phyloP scores from a whole-genome alignment of 2,329 filamentous ascomycete genomes.

The Hypoxylon sp. region DNA sequence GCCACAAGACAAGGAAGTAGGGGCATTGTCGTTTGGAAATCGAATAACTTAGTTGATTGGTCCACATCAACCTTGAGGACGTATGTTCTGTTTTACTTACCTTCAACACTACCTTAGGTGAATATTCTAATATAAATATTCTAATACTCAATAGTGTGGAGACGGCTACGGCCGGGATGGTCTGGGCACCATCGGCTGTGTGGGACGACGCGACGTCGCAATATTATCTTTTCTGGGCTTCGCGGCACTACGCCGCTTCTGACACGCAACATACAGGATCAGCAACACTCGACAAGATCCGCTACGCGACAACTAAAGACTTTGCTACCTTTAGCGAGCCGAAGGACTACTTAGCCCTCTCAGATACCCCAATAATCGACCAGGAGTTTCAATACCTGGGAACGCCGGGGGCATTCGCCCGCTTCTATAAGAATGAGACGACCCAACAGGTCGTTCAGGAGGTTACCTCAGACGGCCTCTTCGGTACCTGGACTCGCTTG shows the following conservation, averaged over 20 bases:
- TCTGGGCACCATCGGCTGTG: constrained; percentile 58
- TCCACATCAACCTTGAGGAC: constrained; percentile 48
- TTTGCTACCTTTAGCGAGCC: constrained; percentile 65
- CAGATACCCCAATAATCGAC: constrained; percentile 64
- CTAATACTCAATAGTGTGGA: constrained; percentile 52
- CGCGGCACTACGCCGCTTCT: constrained; percentile 59
- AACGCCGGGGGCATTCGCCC: constrained; percentile 58
- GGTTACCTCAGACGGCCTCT: constrained; percentile 61
- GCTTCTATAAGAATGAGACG: constrained; percentile 68
- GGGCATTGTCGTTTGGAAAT: constrained; percentile 58
- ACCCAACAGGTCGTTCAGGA: constrained; percentile 65
- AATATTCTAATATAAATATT: too few relatives aligned
- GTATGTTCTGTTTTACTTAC: constrained; percentile 24
- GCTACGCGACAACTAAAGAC: constrained; percentile 66
- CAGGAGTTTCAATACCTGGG: constrained; percentile 64
- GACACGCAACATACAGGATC: constrained; percentile 63
- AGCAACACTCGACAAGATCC: constrained; percentile 60
- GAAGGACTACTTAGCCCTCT: constrained; percentile 60
- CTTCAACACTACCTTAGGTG: not conserved
- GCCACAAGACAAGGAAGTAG: constrained; percentile 57
- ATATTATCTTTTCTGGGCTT: constrained; percentile 66
- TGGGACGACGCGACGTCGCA: constrained; percentile 56
- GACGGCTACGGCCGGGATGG: constrained; percentile 56
- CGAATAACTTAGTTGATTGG: constrained; percentile 56
- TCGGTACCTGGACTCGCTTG: constrained; percentile 64